These are phyloP conservation scores for Curvularia spicifera DNA, from an alignment of 2,329 filamentous ascomycete species.

Conservation along the genomic window DNA sequence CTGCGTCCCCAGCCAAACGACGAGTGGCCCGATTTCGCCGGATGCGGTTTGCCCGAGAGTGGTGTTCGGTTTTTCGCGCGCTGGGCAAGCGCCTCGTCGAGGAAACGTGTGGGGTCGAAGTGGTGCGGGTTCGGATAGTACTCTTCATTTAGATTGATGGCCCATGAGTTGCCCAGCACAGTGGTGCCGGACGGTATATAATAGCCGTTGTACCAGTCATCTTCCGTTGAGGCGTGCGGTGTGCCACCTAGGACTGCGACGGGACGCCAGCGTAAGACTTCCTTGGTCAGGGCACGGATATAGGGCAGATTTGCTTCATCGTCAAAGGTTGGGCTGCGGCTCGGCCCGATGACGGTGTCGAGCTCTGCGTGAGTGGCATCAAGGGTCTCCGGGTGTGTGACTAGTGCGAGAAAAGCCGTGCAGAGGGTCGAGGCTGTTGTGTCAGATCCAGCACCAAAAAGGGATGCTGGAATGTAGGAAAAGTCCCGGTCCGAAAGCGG, in stretches of 20 bases:
- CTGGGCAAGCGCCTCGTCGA: slow-evolving; percentile 31
- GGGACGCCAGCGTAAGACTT: slow-evolving; percentile 46
- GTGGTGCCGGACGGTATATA: slow-evolving; percentile 58
- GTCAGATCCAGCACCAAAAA: slow-evolving; percentile 60
- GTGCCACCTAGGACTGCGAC: slow-evolving; percentile 54
- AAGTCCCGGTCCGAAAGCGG: slow-evolving; percentile 53
- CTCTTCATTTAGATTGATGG: slow-evolving; percentile 52
- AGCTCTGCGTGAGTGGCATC: slow-evolving; percentile 53
- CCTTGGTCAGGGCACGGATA: slow-evolving; percentile 49
- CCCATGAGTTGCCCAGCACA: slow-evolving; percentile 55
- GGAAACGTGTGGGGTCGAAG: slow-evolving; percentile 53
- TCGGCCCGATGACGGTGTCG: slow-evolving; percentile 42
- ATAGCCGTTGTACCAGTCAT: slow-evolving; percentile 59
- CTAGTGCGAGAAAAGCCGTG: slow-evolving; percentile 58
- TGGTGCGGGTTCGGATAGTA: slow-evolving; percentile 50
- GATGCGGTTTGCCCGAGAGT: slow-evolving; percentile 34
- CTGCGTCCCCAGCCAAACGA: slow-evolving; percentile 46
- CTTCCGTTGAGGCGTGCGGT: slow-evolving; percentile 57
- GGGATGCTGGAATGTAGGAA: slow-evolving; percentile 53
- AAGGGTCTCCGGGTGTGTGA: slow-evolving; percentile 55
- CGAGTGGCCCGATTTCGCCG: slow-evolving; percentile 42
- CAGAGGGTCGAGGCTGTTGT: slow-evolving; percentile 59
- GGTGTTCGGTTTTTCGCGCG: slow-evolving; percentile 25
- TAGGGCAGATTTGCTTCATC: slow-evolving; percentile 50
- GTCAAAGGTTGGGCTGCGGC: slow-evolving; percentile 44